Conservation (phyloP, 495 filamentous ascomycete species). For the Rusavskia elegans region DNA sequence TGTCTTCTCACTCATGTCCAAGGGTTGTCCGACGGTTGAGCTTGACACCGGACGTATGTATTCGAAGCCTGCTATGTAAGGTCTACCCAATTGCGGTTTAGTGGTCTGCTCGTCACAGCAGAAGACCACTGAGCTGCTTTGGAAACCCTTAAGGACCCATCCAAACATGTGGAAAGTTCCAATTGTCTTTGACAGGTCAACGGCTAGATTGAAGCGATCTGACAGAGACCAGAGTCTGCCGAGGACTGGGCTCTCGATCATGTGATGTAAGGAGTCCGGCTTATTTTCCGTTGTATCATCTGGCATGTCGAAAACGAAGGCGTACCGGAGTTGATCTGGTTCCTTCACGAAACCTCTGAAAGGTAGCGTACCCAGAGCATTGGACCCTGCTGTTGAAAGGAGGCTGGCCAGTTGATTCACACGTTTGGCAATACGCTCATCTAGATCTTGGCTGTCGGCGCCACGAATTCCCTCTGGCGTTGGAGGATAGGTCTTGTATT, state of each 20-base stretch:
- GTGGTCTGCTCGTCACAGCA: background rate
- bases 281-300: background rate
- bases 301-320: background rate
- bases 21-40: background rate
- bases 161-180: background rate
- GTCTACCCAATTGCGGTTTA: background rate
- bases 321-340: background rate
- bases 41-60: background rate
- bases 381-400: background rate
- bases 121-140: background rate
- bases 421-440: background rate
- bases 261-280: background rate
- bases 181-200: background rate
- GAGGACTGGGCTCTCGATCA: background rate
- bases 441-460: background rate
- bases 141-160: background rate
- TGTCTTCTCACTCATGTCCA: background rate
- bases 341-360: background rate
- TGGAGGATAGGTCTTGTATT: background rate
- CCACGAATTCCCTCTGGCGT: background rate
- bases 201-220: background rate
- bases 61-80: constrained; percentile 8
- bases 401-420: background rate
- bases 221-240: background rate
- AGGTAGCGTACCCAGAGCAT: background rate